A percentile compares a stretch with the other conserved stretches of the same genome.
Conservation (phyloP, 169 alveolate species). For the Eimeria nieschulzi region DNA sequence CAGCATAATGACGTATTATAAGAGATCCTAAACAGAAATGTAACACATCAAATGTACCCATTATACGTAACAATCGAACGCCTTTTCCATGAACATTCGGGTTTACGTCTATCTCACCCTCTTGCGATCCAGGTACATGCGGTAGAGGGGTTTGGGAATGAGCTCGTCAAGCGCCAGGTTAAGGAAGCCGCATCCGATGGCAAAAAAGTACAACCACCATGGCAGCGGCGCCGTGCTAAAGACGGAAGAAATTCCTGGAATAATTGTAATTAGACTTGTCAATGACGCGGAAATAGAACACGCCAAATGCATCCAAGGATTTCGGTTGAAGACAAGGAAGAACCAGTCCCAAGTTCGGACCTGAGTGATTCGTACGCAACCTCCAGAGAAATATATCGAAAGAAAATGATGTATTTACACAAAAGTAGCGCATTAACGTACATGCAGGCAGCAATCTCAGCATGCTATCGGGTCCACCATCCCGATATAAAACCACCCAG, state of each 20-base stretch:
- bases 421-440: too few species aligned
- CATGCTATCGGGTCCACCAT: too few species aligned
- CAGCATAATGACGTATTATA: too few species aligned
- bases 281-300: conserved; percentile 90
- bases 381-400: background rate
- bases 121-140: conserved; percentile 24
- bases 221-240: conserved; percentile 86
- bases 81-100: too few species aligned
- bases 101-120: too few species aligned
- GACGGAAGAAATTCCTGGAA: conserved; percentile 87
- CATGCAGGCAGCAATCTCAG: too few species aligned
- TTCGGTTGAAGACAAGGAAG: conserved; percentile 88
- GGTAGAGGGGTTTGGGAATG: conserved; percentile 87
- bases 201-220: conserved; percentile 91
- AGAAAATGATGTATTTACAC: background rate
- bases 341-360: conserved; percentile 91
- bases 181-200: conserved; percentile 87
- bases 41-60: too few species aligned
- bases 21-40: too few species aligned
- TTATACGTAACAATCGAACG: too few species aligned
- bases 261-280: conserved; percentile 85
- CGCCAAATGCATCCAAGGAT: conserved; percentile 93
- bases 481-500: too few species aligned
- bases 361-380: conserved; percentile 23
- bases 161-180: conserved; percentile 88